A percentile compares a stretch with the other conserved stretches of the same genome.
Conservation (phyloP, 768 basidiomycete genomes). For the Phaeotremella skinneri region DNA sequence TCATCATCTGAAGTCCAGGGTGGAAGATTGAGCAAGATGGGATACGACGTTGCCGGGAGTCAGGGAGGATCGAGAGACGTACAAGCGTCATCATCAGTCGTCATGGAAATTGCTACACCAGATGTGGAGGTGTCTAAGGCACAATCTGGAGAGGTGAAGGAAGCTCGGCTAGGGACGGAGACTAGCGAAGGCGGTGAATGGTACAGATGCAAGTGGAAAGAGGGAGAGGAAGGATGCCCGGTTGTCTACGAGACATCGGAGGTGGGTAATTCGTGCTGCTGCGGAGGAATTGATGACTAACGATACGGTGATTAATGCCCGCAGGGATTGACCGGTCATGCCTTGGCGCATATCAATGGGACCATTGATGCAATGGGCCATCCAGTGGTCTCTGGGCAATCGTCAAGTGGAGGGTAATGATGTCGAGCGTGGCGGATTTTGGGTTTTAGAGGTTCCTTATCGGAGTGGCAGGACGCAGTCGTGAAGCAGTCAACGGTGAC, state of each 20-base stretch:
- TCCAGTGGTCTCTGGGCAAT: not conserved
- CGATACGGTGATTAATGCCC: no score
- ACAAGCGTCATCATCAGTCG: not conserved
- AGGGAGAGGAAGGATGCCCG: slow-evolving; percentile 9
- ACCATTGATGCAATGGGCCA: not conserved
- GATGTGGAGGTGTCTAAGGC: not conserved
- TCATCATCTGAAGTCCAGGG: no score
- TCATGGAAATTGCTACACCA: not conserved
- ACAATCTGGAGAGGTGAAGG: not conserved
- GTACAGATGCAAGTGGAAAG: slow-evolving; percentile 13
- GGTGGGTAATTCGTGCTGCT: slow-evolving; percentile 11
- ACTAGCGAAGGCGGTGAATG: slow-evolving; percentile 1
- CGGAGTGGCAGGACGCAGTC: no score
- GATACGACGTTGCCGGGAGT: not conserved
- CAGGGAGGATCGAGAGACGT: not conserved
- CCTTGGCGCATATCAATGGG: not conserved
- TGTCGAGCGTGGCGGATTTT: no score
- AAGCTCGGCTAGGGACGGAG: not conserved
- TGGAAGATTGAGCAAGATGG: not conserved
- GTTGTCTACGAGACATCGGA: slow-evolving; percentile 18
- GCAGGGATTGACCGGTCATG: not conserved
- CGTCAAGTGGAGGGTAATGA: no score
- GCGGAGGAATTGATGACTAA: no score
- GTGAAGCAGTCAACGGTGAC: no score
- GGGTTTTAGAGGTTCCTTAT: no score